Evolutionary conservation across 257 asterid genomes (phyloP), one percentile per base, ranked within the genome.

Genomic region (Solanum microdontum): DNA sequence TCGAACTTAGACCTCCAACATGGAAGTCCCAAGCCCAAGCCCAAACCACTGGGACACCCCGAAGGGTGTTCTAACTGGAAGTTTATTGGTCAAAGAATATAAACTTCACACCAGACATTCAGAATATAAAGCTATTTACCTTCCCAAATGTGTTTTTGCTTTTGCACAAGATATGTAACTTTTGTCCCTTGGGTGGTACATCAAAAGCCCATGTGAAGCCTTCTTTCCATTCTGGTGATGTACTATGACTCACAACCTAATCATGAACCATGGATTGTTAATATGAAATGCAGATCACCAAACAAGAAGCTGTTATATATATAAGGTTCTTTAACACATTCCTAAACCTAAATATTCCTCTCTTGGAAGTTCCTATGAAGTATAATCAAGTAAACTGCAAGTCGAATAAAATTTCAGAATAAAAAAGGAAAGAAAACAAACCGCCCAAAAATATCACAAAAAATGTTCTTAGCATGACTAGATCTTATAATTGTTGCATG

Each of bases 181-280:
- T 96, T 90, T 96, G 98, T 86, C 97, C 98, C 91, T 93, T 96
- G 3, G 98, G 98, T n/a, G 98, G 98, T 33, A 92, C 93, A 87
- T 96, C 98, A 82, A 96, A 96, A 84, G 96, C 98, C 98, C 98
- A 96, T 24, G 96, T 92, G 92, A 96, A 96, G 75, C 88, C 91
- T 91, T 96, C 96, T 62, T 94, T 87, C 98, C 98, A 94, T 92
- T 96, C 98, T 21, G 98, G 98, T 2, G 96, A 92, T 14, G 92
- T 88, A 90, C 82, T 92, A 84, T 92, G 94, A 92, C 90, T 91
- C 90, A 94, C 94, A 36, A 94, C 96, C 98, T 95, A 89, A 86
- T 48, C 85, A 82, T 82, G 32, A 48, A 48, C 40, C 28, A 28
- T 30, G 40, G 28, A 82, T 14, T 48, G 85, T 82, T 51, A 82